Conservation (phyloP, 768 basidiomycete species). For the Lentinula lateritia region DNA sequence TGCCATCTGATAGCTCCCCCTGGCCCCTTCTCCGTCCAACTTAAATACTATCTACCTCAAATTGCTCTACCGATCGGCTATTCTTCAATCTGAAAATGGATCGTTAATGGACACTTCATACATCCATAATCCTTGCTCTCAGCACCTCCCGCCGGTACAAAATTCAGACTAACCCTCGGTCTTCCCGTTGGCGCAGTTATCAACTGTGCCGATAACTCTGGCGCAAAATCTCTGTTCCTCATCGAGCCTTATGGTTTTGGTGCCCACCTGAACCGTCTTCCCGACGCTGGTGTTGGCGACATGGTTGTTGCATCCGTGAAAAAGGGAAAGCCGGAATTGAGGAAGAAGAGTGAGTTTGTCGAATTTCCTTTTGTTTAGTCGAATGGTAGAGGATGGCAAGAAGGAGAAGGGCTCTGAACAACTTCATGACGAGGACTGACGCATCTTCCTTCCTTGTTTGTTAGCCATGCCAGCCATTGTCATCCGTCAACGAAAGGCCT, state of each 20-base stretch:
- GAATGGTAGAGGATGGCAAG: not conserved
- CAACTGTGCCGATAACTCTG: conserved; percentile 99
- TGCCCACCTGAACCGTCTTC: conserved; percentile 94
- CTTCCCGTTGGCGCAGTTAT: conserved; percentile 91
- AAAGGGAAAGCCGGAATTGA: conserved; percentile 99
- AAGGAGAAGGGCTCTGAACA: not conserved
- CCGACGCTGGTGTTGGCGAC: conserved; percentile 92
- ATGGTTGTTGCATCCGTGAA: conserved; percentile 97
- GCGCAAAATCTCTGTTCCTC: conserved; percentile 91
- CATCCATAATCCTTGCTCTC: not conserved
- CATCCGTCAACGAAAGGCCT: conserved; percentile 96
- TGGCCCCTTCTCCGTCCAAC: not conserved
- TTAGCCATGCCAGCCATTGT: conserved; percentile 97
- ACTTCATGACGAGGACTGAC: not conserved
- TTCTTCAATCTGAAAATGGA: not conserved
- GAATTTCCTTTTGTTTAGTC: not conserved
- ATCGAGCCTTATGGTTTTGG: conserved; percentile 97
- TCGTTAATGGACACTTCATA: not conserved
- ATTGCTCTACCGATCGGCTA: not conserved
- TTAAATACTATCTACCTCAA: not conserved
- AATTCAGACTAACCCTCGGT: conserved; percentile 94
- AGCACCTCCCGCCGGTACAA: conserved; percentile 74
- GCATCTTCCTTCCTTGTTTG: conserved; percentile 8
- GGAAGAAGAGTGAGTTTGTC: conserved; percentile 89
- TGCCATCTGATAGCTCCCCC: not conserved